Conservation (phyloP, 2,329 filamentous ascomycete genomes). For the Hymenoscyphus linearis region DNA sequence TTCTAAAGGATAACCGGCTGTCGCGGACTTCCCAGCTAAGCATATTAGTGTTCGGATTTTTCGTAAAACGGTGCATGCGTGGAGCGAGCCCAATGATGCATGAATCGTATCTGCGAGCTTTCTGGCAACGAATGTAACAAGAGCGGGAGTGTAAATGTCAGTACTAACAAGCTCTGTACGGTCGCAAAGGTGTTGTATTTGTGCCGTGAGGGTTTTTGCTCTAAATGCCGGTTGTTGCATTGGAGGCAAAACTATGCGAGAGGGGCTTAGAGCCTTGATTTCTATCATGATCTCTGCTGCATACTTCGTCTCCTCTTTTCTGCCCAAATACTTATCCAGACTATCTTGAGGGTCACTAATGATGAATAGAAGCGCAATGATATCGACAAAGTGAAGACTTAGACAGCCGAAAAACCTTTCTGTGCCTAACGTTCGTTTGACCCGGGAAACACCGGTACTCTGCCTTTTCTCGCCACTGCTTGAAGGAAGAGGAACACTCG, state of each 20-base stretch:
- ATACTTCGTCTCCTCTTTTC: conserved; percentile 50
- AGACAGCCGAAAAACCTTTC: conserved; percentile 59
- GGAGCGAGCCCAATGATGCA: conserved; percentile 75
- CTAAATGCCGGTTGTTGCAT: conserved; percentile 86
- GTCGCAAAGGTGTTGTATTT: conserved; percentile 73
- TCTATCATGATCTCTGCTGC: conserved; percentile 60
- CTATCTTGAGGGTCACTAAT: conserved; percentile 72
- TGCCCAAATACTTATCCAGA: conserved; percentile 62
- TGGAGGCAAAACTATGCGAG: conserved; percentile 59
- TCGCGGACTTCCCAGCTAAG: conserved; percentile 67
- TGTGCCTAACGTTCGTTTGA: conserved; percentile 65
- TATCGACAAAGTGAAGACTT: conserved; percentile 66
- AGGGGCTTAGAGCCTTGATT: conserved; percentile 66
- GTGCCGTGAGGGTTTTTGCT: conserved; percentile 67
- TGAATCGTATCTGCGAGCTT: conserved; percentile 77
- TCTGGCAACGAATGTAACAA: conserved; percentile 70
- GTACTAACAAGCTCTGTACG: conserved; percentile 60
- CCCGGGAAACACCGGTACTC: conserved; percentile 55
- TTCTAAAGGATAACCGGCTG: conserved; percentile 76
- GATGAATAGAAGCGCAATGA: conserved; percentile 71
- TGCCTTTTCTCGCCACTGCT: conserved; percentile 36
- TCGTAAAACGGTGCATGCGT: conserved; percentile 79
- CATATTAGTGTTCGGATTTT: conserved; percentile 79
- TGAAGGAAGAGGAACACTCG: conserved; percentile 41
- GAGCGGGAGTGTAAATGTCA: conserved; percentile 68